Percentiles rank a stretch among this genome's conserved stretches.
These are phyloP conservation scores for Haematococcus sp. DNA, from an alignment of 139 green algal genomes.

Conservation along the genomic window DNA sequence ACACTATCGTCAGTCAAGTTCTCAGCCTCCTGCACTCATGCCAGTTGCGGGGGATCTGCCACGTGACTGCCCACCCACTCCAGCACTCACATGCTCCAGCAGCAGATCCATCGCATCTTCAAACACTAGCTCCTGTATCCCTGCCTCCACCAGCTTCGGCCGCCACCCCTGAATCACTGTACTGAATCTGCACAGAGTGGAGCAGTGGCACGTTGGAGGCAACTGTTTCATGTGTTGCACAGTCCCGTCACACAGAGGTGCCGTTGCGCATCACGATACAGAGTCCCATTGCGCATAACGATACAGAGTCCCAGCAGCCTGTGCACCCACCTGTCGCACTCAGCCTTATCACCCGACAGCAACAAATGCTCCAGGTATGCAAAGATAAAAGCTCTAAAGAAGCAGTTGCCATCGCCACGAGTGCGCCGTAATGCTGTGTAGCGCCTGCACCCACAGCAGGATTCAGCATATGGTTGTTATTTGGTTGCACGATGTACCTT, in stretches of 20 bases:
- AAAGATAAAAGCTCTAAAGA: constrained; percentile 76
- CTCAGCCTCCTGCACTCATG: too few species aligned
- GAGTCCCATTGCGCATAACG: neutral
- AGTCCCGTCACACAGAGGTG: neutral
- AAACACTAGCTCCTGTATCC: constrained; percentile 76
- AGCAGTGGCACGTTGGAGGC: neutral
- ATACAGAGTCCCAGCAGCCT: neutral
- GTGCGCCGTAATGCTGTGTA: constrained; percentile 14
- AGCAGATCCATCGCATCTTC: constrained; percentile 80
- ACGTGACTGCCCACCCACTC: too few species aligned
- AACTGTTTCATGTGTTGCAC: neutral
- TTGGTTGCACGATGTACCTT: neutral
- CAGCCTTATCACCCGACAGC: constrained; percentile 32
- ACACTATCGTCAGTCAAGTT: too few species aligned
- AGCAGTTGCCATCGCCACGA: constrained; percentile 78
- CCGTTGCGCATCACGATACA: too few species aligned
- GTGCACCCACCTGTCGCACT: constrained; percentile 50
- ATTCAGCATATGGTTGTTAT: neutral
- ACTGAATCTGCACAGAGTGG: constrained; percentile 13
- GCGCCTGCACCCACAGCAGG: neutral
- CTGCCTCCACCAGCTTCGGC: constrained; percentile 50
- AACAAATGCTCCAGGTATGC: constrained; percentile 75
- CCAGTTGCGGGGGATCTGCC: too few species aligned
- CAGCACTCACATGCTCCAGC: constrained; percentile 65
- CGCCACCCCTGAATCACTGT: constrained; percentile 40